Evolutionary conservation across 1,284 basidiomycete genomes (phyloP).

Genomic region (Irpex sp.): DNA sequence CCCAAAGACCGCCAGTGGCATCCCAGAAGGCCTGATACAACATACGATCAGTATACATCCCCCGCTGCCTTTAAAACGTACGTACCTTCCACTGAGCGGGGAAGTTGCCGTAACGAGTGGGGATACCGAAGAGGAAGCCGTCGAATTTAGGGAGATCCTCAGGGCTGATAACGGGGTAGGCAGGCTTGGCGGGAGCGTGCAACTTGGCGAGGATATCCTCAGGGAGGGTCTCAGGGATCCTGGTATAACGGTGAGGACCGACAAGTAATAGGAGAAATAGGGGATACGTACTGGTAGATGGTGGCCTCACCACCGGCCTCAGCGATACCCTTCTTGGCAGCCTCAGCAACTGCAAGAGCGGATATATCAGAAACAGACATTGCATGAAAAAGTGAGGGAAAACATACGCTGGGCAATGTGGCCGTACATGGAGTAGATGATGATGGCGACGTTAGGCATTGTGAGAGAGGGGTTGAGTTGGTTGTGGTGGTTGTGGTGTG

Average conservation of each 20-base stretch:
- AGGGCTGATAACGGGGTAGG: slow-evolving; percentile 74
- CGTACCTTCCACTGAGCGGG: slow-evolving; percentile 68
- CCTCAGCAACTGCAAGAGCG: slow-evolving; percentile 64
- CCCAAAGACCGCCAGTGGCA: slow-evolving; percentile 78
- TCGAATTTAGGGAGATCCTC: slow-evolving; percentile 65
- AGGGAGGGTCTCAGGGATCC: slow-evolving; percentile 82
- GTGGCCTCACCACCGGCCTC: slow-evolving; percentile 67
- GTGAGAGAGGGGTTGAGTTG: not conserved
- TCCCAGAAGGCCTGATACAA: slow-evolving; percentile 57
- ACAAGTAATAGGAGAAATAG: not conserved
- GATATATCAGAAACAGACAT: slow-evolving; percentile 3
- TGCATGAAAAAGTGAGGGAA: not conserved
- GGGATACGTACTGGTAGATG: slow-evolving; percentile 65
- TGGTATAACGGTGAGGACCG: slow-evolving; percentile 20
- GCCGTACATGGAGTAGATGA: slow-evolving; percentile 83
- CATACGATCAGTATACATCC: not conserved
- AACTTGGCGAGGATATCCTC: slow-evolving; percentile 76
- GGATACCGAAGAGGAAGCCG: slow-evolving; percentile 72
- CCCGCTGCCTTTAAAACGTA: slow-evolving; percentile 6
- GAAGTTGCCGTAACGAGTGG: slow-evolving; percentile 75
- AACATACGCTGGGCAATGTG: slow-evolving; percentile 70
- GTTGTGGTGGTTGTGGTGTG: not conserved
- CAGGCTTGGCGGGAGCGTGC: slow-evolving; percentile 70
- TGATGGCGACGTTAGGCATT: slow-evolving; percentile 67
- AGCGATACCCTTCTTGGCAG: slow-evolving; percentile 71